A percentile compares a stretch with the other conserved stretches of the same genome.
These are phyloP conservation scores for Aurinia saxatilis DNA, from an alignment of 345 rosid genomes.

Conservation along the genomic window DNA sequence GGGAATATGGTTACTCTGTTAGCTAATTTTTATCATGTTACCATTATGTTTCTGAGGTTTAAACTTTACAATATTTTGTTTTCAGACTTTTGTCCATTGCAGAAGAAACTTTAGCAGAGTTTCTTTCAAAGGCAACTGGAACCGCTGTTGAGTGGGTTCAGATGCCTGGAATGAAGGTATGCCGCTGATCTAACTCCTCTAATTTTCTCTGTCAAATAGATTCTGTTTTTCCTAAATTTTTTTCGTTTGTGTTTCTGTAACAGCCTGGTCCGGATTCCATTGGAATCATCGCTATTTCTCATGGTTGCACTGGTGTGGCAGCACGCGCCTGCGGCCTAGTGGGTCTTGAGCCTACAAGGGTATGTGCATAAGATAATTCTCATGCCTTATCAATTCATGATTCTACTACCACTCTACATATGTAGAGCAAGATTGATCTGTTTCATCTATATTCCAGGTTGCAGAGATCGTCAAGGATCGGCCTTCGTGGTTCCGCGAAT, in stretches of 20 bases:
- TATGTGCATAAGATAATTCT: slow-evolving; percentile 28
- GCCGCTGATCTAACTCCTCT: neutral
- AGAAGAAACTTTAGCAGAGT: slow-evolving; percentile 99
- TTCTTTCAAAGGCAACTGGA: slow-evolving; percentile 99
- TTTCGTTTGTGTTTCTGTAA: slow-evolving; percentile 1
- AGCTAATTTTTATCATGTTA: slow-evolving; percentile 23
- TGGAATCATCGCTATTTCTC: slow-evolving; percentile 99
- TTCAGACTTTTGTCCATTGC: slow-evolving; percentile 98
- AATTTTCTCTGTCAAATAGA: neutral
- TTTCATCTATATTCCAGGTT: slow-evolving; percentile 42
- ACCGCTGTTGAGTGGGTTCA: slow-evolving; percentile 99
- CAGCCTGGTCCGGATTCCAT: slow-evolving; percentile 99
- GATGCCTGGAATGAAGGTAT: slow-evolving; percentile 99
- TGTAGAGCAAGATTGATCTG: neutral
- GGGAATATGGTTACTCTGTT: slow-evolving; percentile 39
- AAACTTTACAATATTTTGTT: neutral
- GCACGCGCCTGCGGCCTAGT: slow-evolving; percentile 99
- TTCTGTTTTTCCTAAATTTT: neutral
- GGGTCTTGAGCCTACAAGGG: slow-evolving; percentile 99
- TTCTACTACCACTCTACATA: neutral
- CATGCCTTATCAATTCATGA: too few species aligned
- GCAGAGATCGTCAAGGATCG: slow-evolving; percentile 99
- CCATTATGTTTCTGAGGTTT: slow-evolving; percentile 4
- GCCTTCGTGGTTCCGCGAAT: slow-evolving; percentile 97
- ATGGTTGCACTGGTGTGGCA: slow-evolving; percentile 99